Evolutionary conservation across 2,329 filamentous ascomycete genomes (phyloP).

Genomic region (Fusarium nodosum): DNA sequence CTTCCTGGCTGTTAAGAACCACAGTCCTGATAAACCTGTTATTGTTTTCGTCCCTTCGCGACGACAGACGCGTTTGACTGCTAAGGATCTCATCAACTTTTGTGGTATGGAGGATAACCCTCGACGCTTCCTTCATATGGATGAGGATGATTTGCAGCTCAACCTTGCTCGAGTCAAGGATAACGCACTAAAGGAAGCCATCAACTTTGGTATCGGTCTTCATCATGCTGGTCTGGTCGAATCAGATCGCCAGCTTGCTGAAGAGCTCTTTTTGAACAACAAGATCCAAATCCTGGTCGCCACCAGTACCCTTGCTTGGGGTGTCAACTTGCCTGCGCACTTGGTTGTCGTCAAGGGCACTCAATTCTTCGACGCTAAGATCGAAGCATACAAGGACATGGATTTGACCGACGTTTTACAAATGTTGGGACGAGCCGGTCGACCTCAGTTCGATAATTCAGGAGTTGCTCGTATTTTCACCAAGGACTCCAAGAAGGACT

Average conservation of each 20-base stretch:
- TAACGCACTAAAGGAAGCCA: constrained; percentile 89
- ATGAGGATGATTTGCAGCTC: constrained; percentile 90
- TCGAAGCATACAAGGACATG: constrained; percentile 98
- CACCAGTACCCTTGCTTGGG: constrained; percentile 97
- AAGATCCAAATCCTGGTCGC: constrained; percentile 98
- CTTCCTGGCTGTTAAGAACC: constrained; percentile 94
- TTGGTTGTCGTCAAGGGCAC: constrained; percentile 98
- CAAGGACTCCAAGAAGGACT: constrained; percentile 96
- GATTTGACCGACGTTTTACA: constrained; percentile 97
- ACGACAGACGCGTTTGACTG: constrained; percentile 92
- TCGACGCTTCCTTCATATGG: constrained; percentile 91
- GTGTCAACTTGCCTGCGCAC: constrained; percentile 96
- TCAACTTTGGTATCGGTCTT: constrained; percentile 96
- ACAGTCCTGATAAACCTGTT: constrained; percentile 95
- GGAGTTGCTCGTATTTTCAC: constrained; percentile 98
- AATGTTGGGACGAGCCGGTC: constrained; percentile 95
- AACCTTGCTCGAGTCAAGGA: constrained; percentile 94
- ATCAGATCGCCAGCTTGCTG: constrained; percentile 88
- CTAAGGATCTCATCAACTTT: constrained; percentile 95
- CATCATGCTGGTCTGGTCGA: constrained; percentile 98
- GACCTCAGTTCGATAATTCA: constrained; percentile 95
- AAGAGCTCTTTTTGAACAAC: constrained; percentile 96
- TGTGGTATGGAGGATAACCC: constrained; percentile 99
- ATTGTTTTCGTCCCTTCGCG: constrained; percentile 98
- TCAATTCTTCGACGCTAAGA: constrained; percentile 98